These are phyloP conservation scores for Sarocladium strictum DNA, from an alignment of 2,329 filamentous ascomycete genomes.

Conservation along the genomic window DNA sequence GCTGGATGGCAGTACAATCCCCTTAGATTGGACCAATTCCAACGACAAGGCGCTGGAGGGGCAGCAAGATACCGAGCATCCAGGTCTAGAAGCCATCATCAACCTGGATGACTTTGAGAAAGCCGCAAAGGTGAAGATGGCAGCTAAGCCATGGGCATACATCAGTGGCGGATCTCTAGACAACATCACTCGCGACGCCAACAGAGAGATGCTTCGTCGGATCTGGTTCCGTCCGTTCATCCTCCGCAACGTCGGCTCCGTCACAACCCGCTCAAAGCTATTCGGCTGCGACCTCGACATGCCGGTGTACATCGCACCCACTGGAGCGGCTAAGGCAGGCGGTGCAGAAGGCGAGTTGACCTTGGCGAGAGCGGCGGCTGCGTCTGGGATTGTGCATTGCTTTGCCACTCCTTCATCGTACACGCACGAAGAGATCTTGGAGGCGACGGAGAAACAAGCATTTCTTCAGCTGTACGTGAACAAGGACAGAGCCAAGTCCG, in stretches of 20 bases:
- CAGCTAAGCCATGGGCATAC: constrained; percentile 19
- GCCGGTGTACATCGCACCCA: constrained; percentile 12
- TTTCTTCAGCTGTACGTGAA: constrained; percentile 15
- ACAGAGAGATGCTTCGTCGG: constrained; percentile 12
- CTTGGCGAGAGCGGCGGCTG: constrained; percentile 5
- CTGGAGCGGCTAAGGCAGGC: constrained; percentile 10
- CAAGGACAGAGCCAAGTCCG: constrained; percentile 10
- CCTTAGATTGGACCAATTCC: too few relatives aligned
- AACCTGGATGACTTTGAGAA: constrained; percentile 21
- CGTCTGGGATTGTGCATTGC: constrained; percentile 10
- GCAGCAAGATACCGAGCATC: constrained; percentile 10
- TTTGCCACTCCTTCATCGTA: constrained; percentile 11
- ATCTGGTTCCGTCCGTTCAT: constrained; percentile 21
- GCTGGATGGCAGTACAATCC: constrained; percentile 6
- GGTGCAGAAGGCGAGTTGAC: constrained; percentile 10
- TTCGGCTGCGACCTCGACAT: constrained; percentile 11
- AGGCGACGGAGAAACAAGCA: constrained; percentile 5
- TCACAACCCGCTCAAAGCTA: constrained; percentile 1
- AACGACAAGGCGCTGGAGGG: too few relatives aligned
- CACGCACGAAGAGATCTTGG: constrained; percentile 10
- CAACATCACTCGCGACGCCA: constrained; percentile 18
- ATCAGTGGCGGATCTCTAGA: constrained; percentile 20
- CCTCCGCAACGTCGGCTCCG: constrained; percentile 16
- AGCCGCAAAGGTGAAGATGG: constrained; percentile 11
- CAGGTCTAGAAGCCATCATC: constrained; percentile 16